phyloP scores from a whole-genome alignment of 768 basidiomycete genomes.

The Serendipita indica region DNA sequence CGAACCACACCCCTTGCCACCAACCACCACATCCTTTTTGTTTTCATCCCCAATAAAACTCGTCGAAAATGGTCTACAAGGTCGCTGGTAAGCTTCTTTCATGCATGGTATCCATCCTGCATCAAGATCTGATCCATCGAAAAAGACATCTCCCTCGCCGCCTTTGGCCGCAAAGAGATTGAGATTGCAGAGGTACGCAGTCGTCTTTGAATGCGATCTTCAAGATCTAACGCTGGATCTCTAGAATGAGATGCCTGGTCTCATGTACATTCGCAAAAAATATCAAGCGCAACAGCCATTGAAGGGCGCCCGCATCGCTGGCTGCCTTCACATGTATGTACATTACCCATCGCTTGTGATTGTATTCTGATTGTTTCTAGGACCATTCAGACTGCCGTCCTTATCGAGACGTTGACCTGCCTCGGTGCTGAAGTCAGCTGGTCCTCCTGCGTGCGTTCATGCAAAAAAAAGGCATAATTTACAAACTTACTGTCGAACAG shows the following conservation, averaged over 20 bases:
- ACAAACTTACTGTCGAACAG: slow-evolving; percentile 26
- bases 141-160: slow-evolving; percentile 86
- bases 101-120: background rate
- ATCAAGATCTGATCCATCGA: background rate
- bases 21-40: slow-evolving; percentile 15
- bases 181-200: slow-evolving; percentile 85
- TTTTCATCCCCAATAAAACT: slow-evolving; percentile 14
- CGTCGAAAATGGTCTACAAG: slow-evolving; percentile 61
- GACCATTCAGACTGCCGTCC: slow-evolving; percentile 97
- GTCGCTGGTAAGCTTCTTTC: slow-evolving; percentile 50
- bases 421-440: slow-evolving; percentile 96
- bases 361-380: slow-evolving; percentile 28
- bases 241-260: slow-evolving; percentile 87
- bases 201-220: slow-evolving; percentile 13
- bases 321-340: slow-evolving; percentile 89
- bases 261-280: slow-evolving; percentile 88
- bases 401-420: slow-evolving; percentile 92
- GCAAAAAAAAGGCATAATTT: background rate
- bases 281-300: slow-evolving; percentile 70
- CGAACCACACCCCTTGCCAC: slow-evolving; percentile 14
- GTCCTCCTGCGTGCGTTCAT: slow-evolving; percentile 78
- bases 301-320: slow-evolving; percentile 89
- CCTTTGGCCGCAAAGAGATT: slow-evolving; percentile 99
- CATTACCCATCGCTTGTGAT: slow-evolving; percentile 13
- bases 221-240: background rate